Percentiles rank a stretch among this genome's conserved stretches.
These are phyloP conservation scores for Acer saccharum DNA, from an alignment of 345 rosid species.

Conservation along the genomic window DNA sequence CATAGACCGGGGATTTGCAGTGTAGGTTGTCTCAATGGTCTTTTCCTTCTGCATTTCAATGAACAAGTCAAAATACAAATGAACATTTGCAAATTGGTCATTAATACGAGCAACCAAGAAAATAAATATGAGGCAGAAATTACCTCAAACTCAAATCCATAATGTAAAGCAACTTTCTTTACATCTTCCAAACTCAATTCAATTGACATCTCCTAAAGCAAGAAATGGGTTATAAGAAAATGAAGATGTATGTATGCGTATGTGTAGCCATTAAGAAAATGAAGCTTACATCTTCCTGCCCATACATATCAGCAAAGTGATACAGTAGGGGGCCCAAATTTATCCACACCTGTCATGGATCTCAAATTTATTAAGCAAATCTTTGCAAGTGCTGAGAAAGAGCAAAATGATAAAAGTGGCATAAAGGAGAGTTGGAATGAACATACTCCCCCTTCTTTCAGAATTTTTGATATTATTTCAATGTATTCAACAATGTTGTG, in stretches of 20 bases:
- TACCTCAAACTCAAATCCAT: constrained; percentile 82
- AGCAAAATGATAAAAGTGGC: not conserved
- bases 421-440: constrained; percentile 25
- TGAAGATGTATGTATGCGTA: too few relatives aligned
- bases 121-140: not conserved
- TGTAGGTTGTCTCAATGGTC: constrained; percentile 83
- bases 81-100: not conserved
- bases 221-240: not conserved
- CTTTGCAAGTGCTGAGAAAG: constrained; percentile 1
- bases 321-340: constrained; percentile 91
- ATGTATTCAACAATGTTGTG: constrained; percentile 92
- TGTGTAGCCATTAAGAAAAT: not conserved
- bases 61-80: constrained; percentile 6
- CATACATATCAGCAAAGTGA: constrained; percentile 88
- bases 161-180: constrained; percentile 71
- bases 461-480: constrained; percentile 86
- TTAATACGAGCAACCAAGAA: not conserved
- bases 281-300: constrained; percentile 77
- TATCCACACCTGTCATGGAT: constrained; percentile 79
- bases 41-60: constrained; percentile 64
- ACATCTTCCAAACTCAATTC: constrained; percentile 96
- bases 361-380: constrained; percentile 21
- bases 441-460: constrained; percentile 93
- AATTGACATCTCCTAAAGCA: constrained; percentile 83
- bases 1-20: constrained; percentile 83